Evolutionary conservation across 75 land plant species (phyloP), one percentile per base, ranked within the genome.

Genomic region (Adiantum capillusveneris): DNA sequence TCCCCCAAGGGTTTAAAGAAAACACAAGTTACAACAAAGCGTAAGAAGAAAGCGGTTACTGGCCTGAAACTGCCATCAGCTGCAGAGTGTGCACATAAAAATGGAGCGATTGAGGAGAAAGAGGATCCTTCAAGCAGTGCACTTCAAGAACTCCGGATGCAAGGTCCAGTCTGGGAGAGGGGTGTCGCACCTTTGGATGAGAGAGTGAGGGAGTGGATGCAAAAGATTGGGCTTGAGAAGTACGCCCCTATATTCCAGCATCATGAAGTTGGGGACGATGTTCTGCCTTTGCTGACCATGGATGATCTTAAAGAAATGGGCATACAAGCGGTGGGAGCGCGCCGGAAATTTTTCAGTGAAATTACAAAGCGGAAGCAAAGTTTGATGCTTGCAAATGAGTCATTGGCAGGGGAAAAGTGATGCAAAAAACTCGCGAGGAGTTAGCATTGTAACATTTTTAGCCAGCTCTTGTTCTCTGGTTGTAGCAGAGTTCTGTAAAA

Each of bases 251-350:
- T 31, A 24, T 61, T 61, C 31, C 29, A 61, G 25, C 20, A 17
- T 16, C 63, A 61, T 29, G 63, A 61, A 42, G 51, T 61, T 42
- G 54, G 43, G 13, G 63, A 61, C 25, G 63, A 45, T 61, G 63
- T 61, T 61, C 11, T 61, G 19, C 63, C 63, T 16, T 29, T 61
- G 63, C 52, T 61, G 1, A 61, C 63, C 9, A 25, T 61, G 44
- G 51, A 61, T n/a, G 63, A 61, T 61, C 63, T 61, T 5, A 37
- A 25, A 22, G 63, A 61, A 55, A 43, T 61, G 55, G 63, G 51
- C 26, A 29, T 61, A 21, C 2, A 1, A 5, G 63, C 63, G 7
- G 52, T 61, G 20, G 63, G 63, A 3, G 63, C 63, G 1, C 63
- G 63, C 11, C 37, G 63, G 51, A 61, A 61, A n/a, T 41, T 61